Evolutionary conservation across 805 yeast genomes (phyloP).

Genomic region (Saccharomycopsis olivae): DNA sequence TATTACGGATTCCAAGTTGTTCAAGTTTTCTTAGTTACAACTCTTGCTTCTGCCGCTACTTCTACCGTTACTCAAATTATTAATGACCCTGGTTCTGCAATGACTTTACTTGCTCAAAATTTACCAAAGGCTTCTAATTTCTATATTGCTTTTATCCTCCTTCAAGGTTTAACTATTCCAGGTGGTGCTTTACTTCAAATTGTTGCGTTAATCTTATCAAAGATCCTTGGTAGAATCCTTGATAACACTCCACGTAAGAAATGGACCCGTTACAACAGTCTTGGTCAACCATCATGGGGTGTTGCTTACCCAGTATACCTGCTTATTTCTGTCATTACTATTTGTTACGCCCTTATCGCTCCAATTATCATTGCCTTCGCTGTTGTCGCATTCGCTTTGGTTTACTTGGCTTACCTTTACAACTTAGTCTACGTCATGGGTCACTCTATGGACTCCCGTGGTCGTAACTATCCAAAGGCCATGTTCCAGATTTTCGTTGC

Average conservation of each 20-base stretch:
- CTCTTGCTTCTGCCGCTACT: slow-evolving; percentile 72
- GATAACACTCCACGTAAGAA: slow-evolving; percentile 88
- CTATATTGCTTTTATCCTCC: slow-evolving; percentile 70
- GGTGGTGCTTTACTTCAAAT: slow-evolving; percentile 71
- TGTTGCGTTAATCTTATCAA: slow-evolving; percentile 60
- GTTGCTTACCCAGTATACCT: slow-evolving; percentile 71
- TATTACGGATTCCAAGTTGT: slow-evolving; percentile 85
- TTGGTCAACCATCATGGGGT: slow-evolving; percentile 72
- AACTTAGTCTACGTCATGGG: slow-evolving; percentile 51
- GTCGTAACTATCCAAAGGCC: slow-evolving; percentile 64
- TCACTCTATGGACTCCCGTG: slow-evolving; percentile 54
- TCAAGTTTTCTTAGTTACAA: slow-evolving; percentile 77
- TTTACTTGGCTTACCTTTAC: slow-evolving; percentile 55
- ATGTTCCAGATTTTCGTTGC: slow-evolving; percentile 65
- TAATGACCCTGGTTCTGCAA: slow-evolving; percentile 55
- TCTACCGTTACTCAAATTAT: slow-evolving; percentile 66
- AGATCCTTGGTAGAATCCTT: slow-evolving; percentile 56
- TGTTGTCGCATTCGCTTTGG: slow-evolving; percentile 42
- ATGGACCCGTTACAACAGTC: slow-evolving; percentile 64
- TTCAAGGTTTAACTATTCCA: slow-evolving; percentile 72
- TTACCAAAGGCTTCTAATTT: slow-evolving; percentile 89
- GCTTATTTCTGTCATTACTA: slow-evolving; percentile 58
- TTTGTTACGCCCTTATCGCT: slow-evolving; percentile 70
- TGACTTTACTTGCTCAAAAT: slow-evolving; percentile 61
- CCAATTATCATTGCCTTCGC: slow-evolving; percentile 64